Evolutionary conservation across 495 filamentous ascomycete genomes (phyloP).

Genomic region (Aspergillus incahuasiensis): DNA sequence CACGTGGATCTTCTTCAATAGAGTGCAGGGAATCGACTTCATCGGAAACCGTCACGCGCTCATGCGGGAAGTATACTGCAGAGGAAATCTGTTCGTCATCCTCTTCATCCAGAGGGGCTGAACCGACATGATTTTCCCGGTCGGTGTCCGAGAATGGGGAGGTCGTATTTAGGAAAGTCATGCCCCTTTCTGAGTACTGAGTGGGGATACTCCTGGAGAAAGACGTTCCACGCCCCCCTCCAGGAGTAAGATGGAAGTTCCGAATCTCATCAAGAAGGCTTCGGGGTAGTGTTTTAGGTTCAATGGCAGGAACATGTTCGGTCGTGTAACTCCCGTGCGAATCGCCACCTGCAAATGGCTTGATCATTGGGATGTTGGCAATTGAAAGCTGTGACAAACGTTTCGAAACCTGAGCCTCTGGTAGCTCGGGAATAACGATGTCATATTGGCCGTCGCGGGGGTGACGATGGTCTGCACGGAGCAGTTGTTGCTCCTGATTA

Average conservation of each 20-base stretch:
- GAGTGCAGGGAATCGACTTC: constrained; percentile 39
- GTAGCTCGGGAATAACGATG: constrained; percentile 6
- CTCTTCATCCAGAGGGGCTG: constrained; percentile 61
- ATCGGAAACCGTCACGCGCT: constrained; percentile 47
- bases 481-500: constrained; percentile 13
- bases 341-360: constrained; percentile 10
- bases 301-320: constrained; percentile 23
- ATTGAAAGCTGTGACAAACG: constrained; percentile 34
- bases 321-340: constrained; percentile 4
- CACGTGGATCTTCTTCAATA: constrained; percentile 39
- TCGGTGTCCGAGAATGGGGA: constrained; percentile 26
- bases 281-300: constrained; percentile 35
- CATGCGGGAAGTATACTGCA: constrained; percentile 88
- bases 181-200: constrained; percentile 32
- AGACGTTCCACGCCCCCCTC: constrained; percentile 44
- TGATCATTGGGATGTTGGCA: constrained; percentile 24
- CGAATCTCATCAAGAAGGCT: constrained; percentile 60
- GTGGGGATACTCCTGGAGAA: constrained; percentile 55
- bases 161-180: constrained; percentile 26
- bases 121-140: constrained; percentile 31
- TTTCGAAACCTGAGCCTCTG: constrained; percentile 18
- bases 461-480: constrained; percentile 12
- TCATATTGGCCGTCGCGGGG: constrained; percentile 4
- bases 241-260: constrained; percentile 54
- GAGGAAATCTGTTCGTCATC: constrained; percentile 95